Evolutionary conservation across 257 asterid species (phyloP).

Genomic region (Scutellaria galericulata): DNA sequence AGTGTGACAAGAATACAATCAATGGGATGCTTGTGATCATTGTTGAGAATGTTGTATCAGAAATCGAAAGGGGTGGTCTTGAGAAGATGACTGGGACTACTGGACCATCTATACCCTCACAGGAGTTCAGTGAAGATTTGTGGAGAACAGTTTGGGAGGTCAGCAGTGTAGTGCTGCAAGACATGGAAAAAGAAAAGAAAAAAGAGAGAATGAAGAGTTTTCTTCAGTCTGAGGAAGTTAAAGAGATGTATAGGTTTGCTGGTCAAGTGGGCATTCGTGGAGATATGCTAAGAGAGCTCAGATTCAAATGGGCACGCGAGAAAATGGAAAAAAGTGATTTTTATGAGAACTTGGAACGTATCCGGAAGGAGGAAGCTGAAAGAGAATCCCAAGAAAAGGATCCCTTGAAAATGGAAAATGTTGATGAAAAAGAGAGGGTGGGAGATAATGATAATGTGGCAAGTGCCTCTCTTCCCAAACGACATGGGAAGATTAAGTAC

Average conservation of each 20-base stretch:
- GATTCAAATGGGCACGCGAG: slow-evolving; percentile 96
- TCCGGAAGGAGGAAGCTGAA: slow-evolving; percentile 42
- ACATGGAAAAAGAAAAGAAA: slow-evolving; percentile 82
- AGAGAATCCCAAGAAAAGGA: slow-evolving; percentile 25
- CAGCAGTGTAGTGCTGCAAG: slow-evolving; percentile 70
- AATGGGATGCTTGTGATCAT: slow-evolving; percentile 80
- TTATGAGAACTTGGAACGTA: slow-evolving; percentile 54
- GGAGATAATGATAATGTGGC: slow-evolving; percentile 25
- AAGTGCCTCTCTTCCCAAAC: slow-evolving; percentile 70
- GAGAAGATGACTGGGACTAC: slow-evolving; percentile 48
- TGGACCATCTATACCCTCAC: slow-evolving; percentile 38
- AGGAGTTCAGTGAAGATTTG: slow-evolving; percentile 81
- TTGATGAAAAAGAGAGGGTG: slow-evolving; percentile 31
- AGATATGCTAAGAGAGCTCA: slow-evolving; percentile 86
- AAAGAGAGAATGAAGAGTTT: slow-evolving; percentile 85
- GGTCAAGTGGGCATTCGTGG: slow-evolving; percentile 93
- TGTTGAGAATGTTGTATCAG: slow-evolving; percentile 64
- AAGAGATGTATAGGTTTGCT: slow-evolving; percentile 87
- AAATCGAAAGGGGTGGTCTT: slow-evolving; percentile 71
- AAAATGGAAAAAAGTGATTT: slow-evolving; percentile 89
- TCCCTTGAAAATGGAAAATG: background rate
- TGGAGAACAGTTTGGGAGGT: slow-evolving; percentile 89
- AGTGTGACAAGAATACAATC: slow-evolving; percentile 62
- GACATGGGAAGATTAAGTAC: slow-evolving; percentile 87
- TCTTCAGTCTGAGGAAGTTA: slow-evolving; percentile 90